Base-by-base conservation (phyloP, 176 grass and related monocot genomes). In the Alopecurus myosuroides region DNA sequence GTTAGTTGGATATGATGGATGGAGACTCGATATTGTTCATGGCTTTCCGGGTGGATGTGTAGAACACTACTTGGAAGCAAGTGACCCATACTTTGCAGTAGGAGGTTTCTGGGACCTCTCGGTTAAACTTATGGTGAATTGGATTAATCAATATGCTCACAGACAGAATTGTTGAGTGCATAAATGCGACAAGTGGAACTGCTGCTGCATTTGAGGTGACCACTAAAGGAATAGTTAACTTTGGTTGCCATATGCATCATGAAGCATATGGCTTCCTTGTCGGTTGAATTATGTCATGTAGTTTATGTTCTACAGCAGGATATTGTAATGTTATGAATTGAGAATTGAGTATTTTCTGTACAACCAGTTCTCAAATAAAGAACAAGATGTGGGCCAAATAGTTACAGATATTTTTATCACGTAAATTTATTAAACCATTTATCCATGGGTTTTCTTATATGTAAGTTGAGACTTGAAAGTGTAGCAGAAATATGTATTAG, bases 41-140 rank as follows among this genome's bases (percentile, higher is more conserved):
- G 96, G 96, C 34, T 98, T 98, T 85, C 95, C 93, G 96, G 96
- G 96, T 85, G 96, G 96, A 82, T 98, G 95, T 80, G 93, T 98
- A 56, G 94, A 98, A 81, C 91, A 98, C 64, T 98, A 98, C 78
- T 25, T 98, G 57, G 96, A 98, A 85, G 85, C 96, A 82, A 94
- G 70, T 83, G 77, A 91, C 80, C 96, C 96, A 49, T 92, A 82
- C 81, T 98, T 98, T 84, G 91, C 91, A 15, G 96, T 98, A 82
- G 96, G 96, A 20, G 96, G 95, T 82, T 98, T 90, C 56, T 98
- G 96, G 96, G 96, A 98, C 61, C 96, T 81, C 89, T 98, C 67
- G 94, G 96, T 75, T 98, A 98, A 74, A 98, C 96, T 82, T 95
- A 98, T 80, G 91, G 93, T 77, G 96, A 85, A 84, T 95, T 98